Conservation (phyloP, 306 rosid genomes). For the Acacia melanoxylon region DNA sequence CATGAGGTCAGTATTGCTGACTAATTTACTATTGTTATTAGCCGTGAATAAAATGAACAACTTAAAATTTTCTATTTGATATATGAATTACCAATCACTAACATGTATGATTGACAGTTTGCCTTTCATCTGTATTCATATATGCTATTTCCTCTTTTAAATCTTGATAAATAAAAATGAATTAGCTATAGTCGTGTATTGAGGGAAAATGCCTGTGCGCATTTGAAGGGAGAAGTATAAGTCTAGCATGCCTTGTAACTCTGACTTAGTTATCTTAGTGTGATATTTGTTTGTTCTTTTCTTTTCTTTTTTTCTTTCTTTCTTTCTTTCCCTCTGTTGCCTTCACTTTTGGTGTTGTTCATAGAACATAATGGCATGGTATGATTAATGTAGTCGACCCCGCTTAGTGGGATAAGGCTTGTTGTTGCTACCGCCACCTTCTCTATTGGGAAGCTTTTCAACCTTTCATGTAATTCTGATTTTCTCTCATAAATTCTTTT, state of each 20-base stretch:
- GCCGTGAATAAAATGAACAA: constrained; percentile 13
- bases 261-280: neutral
- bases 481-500: neutral
- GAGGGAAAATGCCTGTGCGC: neutral
- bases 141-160: constrained; percentile 6
- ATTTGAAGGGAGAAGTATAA: neutral
- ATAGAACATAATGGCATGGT: too few species aligned
- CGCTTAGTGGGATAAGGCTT: too few species aligned
- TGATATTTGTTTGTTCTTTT: neutral
- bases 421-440: neutral
- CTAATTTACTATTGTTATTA: constrained; percentile 14
- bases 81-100: constrained; percentile 12
- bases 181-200: neutral
- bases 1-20: constrained; percentile 65
- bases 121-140: neutral
- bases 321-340: neutral
- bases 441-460: neutral
- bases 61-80: constrained; percentile 18
- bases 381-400: too few species aligned
- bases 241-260: constrained; percentile 15
- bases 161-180: constrained; percentile 6
- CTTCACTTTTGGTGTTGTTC: neutral
- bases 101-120: constrained; percentile 17
- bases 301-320: neutral
- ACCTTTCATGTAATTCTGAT: neutral